phyloP scores from a whole-genome alignment of 176 grass and related monocot genomes.

The Oryza glaberrima region DNA sequence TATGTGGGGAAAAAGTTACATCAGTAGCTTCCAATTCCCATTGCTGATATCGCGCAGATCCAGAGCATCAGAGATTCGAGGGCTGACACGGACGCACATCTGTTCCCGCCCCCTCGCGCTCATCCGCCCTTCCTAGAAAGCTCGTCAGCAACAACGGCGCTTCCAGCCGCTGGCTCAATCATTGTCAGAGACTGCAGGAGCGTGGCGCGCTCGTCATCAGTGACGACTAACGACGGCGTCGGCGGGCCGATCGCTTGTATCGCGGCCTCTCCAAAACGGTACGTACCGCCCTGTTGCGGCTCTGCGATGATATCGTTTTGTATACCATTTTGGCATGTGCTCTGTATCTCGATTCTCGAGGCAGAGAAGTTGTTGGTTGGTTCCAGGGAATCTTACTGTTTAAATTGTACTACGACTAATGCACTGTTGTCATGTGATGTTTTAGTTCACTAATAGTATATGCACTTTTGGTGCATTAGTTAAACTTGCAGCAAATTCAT shows the following conservation, averaged over 20 bases:
- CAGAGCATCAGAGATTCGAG: background rate
- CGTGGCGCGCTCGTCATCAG: conserved; percentile 8
- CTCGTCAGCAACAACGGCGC: background rate
- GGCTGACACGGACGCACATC: background rate
- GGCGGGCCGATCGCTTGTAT: background rate
- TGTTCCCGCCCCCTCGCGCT: background rate
- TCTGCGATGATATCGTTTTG: no score
- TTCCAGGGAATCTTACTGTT: no score
- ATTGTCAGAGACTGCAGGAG: background rate
- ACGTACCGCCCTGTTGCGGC: no score
- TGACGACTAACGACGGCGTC: background rate
- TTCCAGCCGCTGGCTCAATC: no score
- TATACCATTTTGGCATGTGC: no score
- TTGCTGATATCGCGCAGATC: background rate
- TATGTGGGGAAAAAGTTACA: background rate
- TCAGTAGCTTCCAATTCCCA: background rate
- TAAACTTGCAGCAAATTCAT: no score
- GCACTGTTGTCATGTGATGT: background rate
- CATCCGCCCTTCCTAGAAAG: background rate
- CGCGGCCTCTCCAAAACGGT: background rate
- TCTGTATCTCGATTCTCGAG: no score
- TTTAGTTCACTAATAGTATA: no score
- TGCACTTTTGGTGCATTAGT: no score
- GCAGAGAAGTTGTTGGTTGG: no score
- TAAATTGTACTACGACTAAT: background rate